Evolutionary conservation across 768 basidiomycete genomes (phyloP).

Genomic region (Russula sp.): DNA sequence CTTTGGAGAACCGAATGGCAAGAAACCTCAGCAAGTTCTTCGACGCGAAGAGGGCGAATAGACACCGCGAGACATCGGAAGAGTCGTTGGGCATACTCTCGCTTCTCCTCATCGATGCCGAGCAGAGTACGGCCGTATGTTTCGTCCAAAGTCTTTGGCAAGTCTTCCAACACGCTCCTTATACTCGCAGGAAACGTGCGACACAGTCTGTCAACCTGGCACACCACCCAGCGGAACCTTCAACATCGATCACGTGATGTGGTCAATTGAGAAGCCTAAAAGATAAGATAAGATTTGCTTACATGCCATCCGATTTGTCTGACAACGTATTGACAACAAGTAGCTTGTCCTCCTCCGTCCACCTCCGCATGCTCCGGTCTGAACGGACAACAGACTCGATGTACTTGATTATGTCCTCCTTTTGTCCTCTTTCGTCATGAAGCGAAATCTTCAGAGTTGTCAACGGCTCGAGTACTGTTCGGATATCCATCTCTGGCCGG

Average conservation of each 20-base stretch:
- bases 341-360: not conserved
- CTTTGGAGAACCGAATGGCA: slow-evolving; percentile 6
- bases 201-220: not conserved
- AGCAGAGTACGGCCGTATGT: not conserved
- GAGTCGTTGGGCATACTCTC: not conserved
- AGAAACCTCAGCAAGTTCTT: slow-evolving; percentile 19
- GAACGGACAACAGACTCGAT: not conserved
- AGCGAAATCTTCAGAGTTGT: not conserved
- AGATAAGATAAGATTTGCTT: not conserved
- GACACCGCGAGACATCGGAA: slow-evolving; percentile 10
- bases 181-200: not conserved
- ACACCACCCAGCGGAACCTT: not conserved
- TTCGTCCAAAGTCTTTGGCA: not conserved
- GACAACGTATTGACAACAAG: slow-evolving; percentile 2
- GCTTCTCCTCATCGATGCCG: not conserved
- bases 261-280: not conserved
- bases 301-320: slow-evolving; percentile 15
- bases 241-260: not conserved
- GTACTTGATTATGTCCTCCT: slow-evolving; percentile 1
- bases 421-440: slow-evolving; percentile 9
- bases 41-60: slow-evolving; percentile 7
- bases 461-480: not conserved
- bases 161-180: not conserved
- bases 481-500: slow-evolving; percentile 15
- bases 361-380: slow-evolving; percentile 13